Evolutionary conservation across 2,329 filamentous ascomycete genomes (phyloP).

Genomic region (Myriosclerotinia duriaeana): DNA sequence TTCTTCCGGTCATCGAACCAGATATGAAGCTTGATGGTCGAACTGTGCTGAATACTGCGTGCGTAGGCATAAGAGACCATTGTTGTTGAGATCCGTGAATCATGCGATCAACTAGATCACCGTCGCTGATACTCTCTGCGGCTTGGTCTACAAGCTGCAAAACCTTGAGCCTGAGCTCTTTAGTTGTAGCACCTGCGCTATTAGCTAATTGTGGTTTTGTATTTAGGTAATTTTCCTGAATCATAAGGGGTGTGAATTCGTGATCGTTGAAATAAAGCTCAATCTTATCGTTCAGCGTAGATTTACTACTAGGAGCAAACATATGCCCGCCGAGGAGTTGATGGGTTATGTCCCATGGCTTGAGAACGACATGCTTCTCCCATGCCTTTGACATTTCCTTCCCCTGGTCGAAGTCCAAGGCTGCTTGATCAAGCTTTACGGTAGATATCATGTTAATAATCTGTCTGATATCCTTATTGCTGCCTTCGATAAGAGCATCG

Average conservation of each 20-base stretch:
- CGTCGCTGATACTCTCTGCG: constrained; percentile 94
- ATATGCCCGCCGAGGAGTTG: constrained; percentile 88
- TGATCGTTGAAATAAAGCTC: constrained; percentile 99
- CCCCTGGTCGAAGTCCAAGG: constrained; percentile 79
- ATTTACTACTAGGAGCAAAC: constrained; percentile 78
- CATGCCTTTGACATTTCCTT: constrained; percentile 96
- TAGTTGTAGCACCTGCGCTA: constrained; percentile 53
- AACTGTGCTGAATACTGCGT: constrained; percentile 94
- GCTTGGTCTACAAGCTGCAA: constrained; percentile 84
- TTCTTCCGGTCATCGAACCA: constrained; percentile 69
- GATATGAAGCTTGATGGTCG: constrained; percentile 83
- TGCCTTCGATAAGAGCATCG: constrained; percentile 92
- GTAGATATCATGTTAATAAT: constrained; percentile 99
- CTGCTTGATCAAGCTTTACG: constrained; percentile 79
- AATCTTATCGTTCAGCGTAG: constrained; percentile 94
- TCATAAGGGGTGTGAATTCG: constrained; percentile 95
- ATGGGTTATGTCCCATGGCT: constrained; percentile 96
- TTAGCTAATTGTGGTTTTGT: constrained; percentile 65
- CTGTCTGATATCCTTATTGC: constrained; percentile 92
- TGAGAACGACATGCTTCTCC: constrained; percentile 96
- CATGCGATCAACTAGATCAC: constrained; percentile 94
- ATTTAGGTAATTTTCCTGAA: constrained; percentile 94
- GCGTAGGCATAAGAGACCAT: constrained; percentile 96
- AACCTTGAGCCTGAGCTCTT: constrained; percentile 74
- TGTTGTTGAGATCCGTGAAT: constrained; percentile 98